Evolutionary conservation across 139 green algal genomes (phyloP).

Genomic region (Chlamydomonas incerta): DNA sequence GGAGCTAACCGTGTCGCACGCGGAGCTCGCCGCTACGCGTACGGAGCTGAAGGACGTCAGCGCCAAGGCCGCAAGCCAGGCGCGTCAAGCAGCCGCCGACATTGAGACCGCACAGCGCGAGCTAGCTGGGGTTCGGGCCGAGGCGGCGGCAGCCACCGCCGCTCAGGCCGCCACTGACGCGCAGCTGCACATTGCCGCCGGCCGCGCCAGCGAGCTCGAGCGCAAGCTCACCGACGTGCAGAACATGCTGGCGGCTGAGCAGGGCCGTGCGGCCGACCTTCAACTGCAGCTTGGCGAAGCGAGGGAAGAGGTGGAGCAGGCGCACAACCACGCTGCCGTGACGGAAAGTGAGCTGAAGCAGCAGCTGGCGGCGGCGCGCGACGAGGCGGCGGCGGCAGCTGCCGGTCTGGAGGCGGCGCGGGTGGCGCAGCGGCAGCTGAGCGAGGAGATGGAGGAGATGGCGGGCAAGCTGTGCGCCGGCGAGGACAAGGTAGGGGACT

Average conservation of each 20-base stretch:
- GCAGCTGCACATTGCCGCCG: no score
- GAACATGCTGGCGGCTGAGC: not conserved
- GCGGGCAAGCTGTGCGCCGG: not conserved
- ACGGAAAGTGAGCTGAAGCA: not conserved
- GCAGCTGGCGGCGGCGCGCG: not conserved
- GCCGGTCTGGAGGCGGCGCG: not conserved
- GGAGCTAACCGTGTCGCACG: no score
- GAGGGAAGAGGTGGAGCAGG: no score
- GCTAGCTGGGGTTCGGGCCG: no score
- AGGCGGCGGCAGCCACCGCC: no score
- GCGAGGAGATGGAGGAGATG: constrained; percentile 27
- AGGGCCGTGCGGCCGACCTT: not conserved
- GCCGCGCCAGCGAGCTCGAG: not conserved
- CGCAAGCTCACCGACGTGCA: not conserved
- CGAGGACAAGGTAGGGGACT: constrained; percentile 28
- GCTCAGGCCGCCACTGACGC: no score
- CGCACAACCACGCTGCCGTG: no score
- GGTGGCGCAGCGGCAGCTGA: not conserved
- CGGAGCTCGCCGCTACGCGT: no score
- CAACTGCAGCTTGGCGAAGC: not conserved
- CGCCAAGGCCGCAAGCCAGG: no score
- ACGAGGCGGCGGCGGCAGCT: not conserved
- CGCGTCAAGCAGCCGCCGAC: no score
- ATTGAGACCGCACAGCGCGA: no score
- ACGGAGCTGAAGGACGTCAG: no score